Conservation (phyloP, 805 yeast species). For the Cyberlindnera galapagoensis region DNA sequence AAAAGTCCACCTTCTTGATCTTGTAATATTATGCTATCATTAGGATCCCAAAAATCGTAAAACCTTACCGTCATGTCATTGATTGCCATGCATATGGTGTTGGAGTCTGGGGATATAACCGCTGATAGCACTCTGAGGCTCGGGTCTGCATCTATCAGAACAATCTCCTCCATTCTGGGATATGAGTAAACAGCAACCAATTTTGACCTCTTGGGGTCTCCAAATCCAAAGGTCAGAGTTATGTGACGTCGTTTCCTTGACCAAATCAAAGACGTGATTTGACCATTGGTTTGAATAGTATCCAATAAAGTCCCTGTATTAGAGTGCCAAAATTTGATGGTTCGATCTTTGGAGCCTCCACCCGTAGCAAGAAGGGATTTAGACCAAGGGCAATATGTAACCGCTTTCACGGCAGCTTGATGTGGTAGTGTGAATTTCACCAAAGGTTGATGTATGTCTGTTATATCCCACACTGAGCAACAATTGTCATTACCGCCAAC, state of each 20-base stretch:
- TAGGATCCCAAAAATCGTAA: constrained; percentile 61
- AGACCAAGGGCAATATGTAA: constrained; percentile 90
- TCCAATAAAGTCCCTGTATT: constrained; percentile 64
- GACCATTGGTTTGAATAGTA: constrained; percentile 54
- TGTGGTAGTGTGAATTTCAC: constrained; percentile 52
- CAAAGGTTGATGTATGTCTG: constrained; percentile 33
- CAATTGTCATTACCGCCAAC: constrained; percentile 83
- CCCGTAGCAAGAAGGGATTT: constrained; percentile 79
- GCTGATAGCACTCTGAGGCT: constrained; percentile 61
- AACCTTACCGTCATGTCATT: constrained; percentile 76
- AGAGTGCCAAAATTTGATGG: constrained; percentile 85
- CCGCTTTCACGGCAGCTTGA: constrained; percentile 82
- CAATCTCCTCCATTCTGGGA: constrained; percentile 49
- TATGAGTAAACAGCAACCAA: constrained; percentile 59
- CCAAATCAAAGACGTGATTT: constrained; percentile 79
- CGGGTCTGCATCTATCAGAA: constrained; percentile 43
- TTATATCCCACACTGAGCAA: constrained; percentile 71
- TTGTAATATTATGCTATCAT: constrained; percentile 28
- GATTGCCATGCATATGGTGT: constrained; percentile 63
- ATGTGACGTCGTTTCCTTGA: constrained; percentile 55
- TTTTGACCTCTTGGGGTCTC: constrained; percentile 43
- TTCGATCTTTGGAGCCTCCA: constrained; percentile 79
- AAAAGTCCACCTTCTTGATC: constrained; percentile 40
- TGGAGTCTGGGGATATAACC: constrained; percentile 55
- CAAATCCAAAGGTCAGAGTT: constrained; percentile 78